Conservation (phyloP, 495 filamentous ascomycete genomes). For the Neurospora sp. region DNA sequence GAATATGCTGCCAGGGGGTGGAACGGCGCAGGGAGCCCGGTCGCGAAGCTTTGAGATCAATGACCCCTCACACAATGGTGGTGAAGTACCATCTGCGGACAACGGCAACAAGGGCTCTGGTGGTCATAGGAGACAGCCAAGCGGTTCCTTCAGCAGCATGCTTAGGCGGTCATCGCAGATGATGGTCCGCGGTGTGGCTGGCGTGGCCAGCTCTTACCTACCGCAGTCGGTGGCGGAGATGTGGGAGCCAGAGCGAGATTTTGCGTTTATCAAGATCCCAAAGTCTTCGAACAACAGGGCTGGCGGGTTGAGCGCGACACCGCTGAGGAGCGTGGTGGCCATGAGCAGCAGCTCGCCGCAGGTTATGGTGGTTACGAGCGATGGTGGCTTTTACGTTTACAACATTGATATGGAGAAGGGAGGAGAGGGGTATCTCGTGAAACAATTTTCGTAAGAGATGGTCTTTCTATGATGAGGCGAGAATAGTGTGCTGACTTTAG, state of each 20-base stretch:
- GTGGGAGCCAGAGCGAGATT: slow-evolving; percentile 92
- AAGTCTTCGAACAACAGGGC: slow-evolving; percentile 35
- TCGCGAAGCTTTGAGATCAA: slow-evolving; percentile 37
- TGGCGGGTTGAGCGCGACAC: slow-evolving; percentile 20
- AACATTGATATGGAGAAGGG: slow-evolving; percentile 91
- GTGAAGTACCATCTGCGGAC: slow-evolving; percentile 27
- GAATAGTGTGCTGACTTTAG: slow-evolving; percentile 2
- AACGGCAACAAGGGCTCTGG: slow-evolving; percentile 19
- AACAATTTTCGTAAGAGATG: slow-evolving; percentile 70
- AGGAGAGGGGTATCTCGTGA: slow-evolving; percentile 83
- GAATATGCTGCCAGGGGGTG: background rate
- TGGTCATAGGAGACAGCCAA: slow-evolving; percentile 34
- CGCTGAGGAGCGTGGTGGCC: slow-evolving; percentile 76
- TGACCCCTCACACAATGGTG: slow-evolving; percentile 31
- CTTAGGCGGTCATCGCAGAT: slow-evolving; percentile 94
- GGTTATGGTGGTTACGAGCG: slow-evolving; percentile 95
- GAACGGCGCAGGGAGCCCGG: slow-evolving; percentile 19
- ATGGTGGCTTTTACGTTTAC: slow-evolving; percentile 89
- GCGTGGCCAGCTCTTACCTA: slow-evolving; percentile 81
- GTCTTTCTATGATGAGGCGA: background rate
- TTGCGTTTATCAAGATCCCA: slow-evolving; percentile 93
- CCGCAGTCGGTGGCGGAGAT: slow-evolving; percentile 90
- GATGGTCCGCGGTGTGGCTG: slow-evolving; percentile 81
- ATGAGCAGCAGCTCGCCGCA: slow-evolving; percentile 89
- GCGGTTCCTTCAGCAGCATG: slow-evolving; percentile 71